These are phyloP conservation scores for Borovskyia barvae DNA, from an alignment of 208 protist genomes.

Conservation along the genomic window DNA sequence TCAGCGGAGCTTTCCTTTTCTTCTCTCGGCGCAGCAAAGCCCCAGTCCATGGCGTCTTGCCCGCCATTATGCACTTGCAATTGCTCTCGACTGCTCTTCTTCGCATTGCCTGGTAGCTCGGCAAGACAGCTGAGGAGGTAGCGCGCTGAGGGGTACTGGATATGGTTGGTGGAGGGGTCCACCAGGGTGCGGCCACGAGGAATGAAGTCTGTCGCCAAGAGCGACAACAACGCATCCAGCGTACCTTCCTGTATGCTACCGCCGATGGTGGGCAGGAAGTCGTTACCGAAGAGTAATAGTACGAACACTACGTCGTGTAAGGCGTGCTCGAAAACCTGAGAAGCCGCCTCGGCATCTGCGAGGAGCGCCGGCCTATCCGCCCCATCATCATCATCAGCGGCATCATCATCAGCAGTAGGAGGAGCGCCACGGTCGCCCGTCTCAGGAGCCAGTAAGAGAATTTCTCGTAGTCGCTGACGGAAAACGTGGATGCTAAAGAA, in stretches of 20 bases:
- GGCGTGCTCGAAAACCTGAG: conserved; percentile 52
- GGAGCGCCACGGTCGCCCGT: no score
- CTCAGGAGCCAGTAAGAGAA: conserved; percentile 28
- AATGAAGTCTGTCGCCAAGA: conserved; percentile 82
- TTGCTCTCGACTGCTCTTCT: conserved; percentile 11
- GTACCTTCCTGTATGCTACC: conserved; percentile 94
- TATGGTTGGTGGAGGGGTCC: conserved; percentile 65
- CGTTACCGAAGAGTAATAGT: conserved; percentile 98
- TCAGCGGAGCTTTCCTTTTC: conserved; percentile 17
- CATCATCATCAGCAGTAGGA: conserved; percentile 2
- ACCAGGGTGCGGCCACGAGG: conserved; percentile 67
- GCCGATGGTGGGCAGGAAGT: conserved; percentile 97
- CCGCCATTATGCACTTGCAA: conserved; percentile 46
- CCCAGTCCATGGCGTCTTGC: conserved; percentile 24
- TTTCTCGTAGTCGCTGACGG: conserved; percentile 54
- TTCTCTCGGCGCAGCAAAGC: conserved; percentile 13
- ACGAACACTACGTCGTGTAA: conserved; percentile 98
- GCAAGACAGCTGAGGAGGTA: conserved; percentile 80
- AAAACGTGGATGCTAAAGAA: conserved; percentile 89
- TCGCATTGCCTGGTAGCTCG: conserved; percentile 47
- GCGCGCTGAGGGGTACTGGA: conserved; percentile 70
- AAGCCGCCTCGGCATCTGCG: conserved; percentile 6
- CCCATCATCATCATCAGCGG: background rate
- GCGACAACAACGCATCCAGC: conserved; percentile 86
- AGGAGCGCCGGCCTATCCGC: background rate